Conservation (phyloP, 108 stramenopile species). For the Cyclotella baltica region DNA sequence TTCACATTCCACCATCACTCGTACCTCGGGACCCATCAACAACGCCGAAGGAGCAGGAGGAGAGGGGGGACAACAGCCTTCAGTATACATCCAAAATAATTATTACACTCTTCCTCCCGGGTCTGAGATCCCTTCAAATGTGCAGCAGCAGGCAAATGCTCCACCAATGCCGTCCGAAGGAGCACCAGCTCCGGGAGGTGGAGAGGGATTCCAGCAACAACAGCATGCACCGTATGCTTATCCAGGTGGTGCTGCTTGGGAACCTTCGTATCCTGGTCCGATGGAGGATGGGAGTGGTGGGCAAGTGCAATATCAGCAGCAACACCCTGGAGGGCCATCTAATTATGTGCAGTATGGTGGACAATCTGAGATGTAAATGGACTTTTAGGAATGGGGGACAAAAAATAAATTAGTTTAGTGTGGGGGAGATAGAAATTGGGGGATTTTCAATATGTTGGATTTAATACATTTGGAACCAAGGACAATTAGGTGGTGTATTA, state of each 20-base stretch:
- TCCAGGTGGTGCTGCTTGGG: conserved; percentile 14
- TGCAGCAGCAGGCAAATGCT: neutral
- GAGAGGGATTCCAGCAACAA: conserved; percentile 9
- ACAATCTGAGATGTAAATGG: neutral
- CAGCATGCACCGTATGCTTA: conserved; percentile 12
- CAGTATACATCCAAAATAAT: conserved; percentile 46
- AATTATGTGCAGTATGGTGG: conserved; percentile 4
- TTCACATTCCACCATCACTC: conserved; percentile 48
- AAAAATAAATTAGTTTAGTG: neutral
- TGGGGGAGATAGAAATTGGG: neutral
- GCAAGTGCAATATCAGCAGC: neutral
- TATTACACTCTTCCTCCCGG: conserved; percentile 47
- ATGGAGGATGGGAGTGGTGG: conserved; percentile 8
- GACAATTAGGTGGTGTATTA: conserved; percentile 10
- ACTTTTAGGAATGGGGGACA: neutral
- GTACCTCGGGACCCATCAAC: conserved; percentile 20
- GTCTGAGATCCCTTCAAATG: conserved; percentile 9
- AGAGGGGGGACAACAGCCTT: conserved; percentile 14
- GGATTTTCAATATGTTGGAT: neutral
- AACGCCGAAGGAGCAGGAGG: conserved; percentile 14
- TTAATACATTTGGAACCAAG: no score
- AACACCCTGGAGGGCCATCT: neutral
- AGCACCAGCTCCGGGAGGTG: neutral
- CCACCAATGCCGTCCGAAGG: conserved; percentile 7
- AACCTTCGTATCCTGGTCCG: conserved; percentile 13